These are phyloP conservation scores for Sutorius australiensis DNA, from an alignment of 768 basidiomycete genomes.

Conservation along the genomic window DNA sequence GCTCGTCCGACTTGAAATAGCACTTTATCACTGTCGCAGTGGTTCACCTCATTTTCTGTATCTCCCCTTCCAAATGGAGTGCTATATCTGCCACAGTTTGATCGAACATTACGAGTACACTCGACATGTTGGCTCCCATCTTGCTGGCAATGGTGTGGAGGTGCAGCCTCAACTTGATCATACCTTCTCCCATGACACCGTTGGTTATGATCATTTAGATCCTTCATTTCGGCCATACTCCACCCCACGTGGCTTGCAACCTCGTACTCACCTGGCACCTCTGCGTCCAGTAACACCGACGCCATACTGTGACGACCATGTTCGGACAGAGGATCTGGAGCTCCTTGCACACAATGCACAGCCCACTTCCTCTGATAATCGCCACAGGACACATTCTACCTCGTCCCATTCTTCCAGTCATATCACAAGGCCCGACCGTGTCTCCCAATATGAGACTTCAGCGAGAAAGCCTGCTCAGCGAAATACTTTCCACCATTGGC, in stretches of 20 bases:
- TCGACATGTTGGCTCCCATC: constrained; percentile 11
- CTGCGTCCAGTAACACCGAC: background rate
- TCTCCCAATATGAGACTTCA: background rate
- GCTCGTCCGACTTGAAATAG: background rate
- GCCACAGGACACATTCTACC: background rate
- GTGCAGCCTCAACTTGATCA: background rate
- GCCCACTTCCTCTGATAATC: background rate
- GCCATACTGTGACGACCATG: background rate
- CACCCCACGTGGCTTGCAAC: background rate
- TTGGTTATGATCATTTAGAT: background rate
- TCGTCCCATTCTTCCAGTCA: background rate
- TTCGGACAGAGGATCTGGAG: background rate
- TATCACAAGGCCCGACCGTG: background rate
- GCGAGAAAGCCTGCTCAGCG: background rate
- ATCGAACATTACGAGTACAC: constrained; percentile 12
- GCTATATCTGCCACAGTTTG: constrained; percentile 13
- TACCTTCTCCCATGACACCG: background rate
- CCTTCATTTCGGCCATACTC: background rate
- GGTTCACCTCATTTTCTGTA: background rate
- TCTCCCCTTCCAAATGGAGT: constrained; percentile 9
- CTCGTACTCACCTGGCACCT: background rate
- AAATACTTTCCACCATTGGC: constrained; percentile 18
- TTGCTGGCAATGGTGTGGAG: background rate
- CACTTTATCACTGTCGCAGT: background rate
- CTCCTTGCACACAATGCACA: background rate